These are phyloP conservation scores for Trichosporon coremiiforme DNA, from an alignment of 1,284 basidiomycete genomes.

Conservation along the genomic window DNA sequence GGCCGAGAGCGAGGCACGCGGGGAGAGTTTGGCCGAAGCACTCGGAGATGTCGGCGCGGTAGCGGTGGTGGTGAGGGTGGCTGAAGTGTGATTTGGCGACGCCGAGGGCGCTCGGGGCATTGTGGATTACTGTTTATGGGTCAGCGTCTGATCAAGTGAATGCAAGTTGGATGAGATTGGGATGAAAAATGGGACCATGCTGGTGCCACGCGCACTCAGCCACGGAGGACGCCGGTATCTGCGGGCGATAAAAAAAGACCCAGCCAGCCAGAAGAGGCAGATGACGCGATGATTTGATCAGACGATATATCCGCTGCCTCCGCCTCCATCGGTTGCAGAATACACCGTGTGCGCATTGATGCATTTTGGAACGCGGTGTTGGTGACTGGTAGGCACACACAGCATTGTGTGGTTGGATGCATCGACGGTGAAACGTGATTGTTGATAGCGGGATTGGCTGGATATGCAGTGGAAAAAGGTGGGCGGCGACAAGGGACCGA, in stretches of 20 bases:
- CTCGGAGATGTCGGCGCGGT: slow-evolving; percentile 25
- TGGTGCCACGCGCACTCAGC: slow-evolving; percentile 12
- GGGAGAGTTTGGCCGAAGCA: slow-evolving; percentile 26
- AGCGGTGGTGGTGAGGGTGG: slow-evolving; percentile 20
- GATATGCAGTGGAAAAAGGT: slow-evolving; percentile 13
- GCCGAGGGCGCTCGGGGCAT: slow-evolving; percentile 30
- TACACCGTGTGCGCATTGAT: not conserved
- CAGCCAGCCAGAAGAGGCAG: slow-evolving; percentile 12
- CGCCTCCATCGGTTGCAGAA: not conserved
- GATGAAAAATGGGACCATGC: slow-evolving; percentile 9
- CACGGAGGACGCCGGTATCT: slow-evolving; percentile 20
- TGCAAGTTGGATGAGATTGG: not conserved
- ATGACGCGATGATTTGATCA: slow-evolving; percentile 17
- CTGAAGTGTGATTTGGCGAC: slow-evolving; percentile 21
- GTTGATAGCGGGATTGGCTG: slow-evolving; percentile 9
- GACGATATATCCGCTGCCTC: slow-evolving; percentile 7
- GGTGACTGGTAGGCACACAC: not conserved
- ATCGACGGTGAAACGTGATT: not conserved
- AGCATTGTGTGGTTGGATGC: slow-evolving; percentile 14
- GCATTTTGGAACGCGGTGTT: not conserved
- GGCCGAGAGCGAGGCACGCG: slow-evolving; percentile 25
- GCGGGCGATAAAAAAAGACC: slow-evolving; percentile 10
- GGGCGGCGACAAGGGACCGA: slow-evolving; percentile 16
- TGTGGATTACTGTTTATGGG: slow-evolving; percentile 15
- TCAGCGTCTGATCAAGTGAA: slow-evolving; percentile 3